Evolutionary conservation across 2,329 filamentous ascomycete genomes (phyloP).

Genomic region (Fusarium dlaminii): DNA sequence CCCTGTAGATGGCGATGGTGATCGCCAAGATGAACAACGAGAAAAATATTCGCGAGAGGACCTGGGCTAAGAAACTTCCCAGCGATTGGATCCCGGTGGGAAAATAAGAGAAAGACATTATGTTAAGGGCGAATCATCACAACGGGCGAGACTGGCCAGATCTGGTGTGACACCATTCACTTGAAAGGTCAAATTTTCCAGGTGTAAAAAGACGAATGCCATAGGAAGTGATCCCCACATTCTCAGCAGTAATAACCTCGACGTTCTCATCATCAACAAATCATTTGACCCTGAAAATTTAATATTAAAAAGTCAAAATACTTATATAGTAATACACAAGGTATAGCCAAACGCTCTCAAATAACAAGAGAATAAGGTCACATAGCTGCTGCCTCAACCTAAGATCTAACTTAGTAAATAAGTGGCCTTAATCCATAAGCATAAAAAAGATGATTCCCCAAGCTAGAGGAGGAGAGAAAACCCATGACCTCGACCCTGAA

Average conservation of each 20-base stretch:
- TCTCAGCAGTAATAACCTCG: neutral
- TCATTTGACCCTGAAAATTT: neutral
- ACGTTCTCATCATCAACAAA: neutral
- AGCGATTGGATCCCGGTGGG: slow-evolving; percentile 2
- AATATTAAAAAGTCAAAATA: too few relatives aligned
- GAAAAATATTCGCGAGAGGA: neutral
- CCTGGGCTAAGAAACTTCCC: neutral
- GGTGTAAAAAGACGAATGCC: slow-evolving; percentile 4
- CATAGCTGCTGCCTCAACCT: too few relatives aligned
- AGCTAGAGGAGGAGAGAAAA: too few relatives aligned
- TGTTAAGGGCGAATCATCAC: slow-evolving; percentile 18
- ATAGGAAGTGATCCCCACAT: slow-evolving; percentile 10
- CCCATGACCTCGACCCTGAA: too few relatives aligned
- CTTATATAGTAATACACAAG: too few relatives aligned
- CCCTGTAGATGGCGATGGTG: slow-evolving; percentile 48
- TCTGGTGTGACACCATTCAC: neutral
- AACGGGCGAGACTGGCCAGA: neutral
- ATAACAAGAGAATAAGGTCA: too few relatives aligned
- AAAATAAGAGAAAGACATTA: slow-evolving; percentile 15
- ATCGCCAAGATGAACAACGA: slow-evolving; percentile 25
- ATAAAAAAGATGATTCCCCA: too few relatives aligned
- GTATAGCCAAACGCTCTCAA: too few relatives aligned
- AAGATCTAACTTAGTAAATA: too few relatives aligned
- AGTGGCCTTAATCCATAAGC: too few relatives aligned
- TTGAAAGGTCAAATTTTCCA: neutral